Evolutionary conservation across 1,284 basidiomycete genomes (phyloP).

Genomic region (Porodaedalea pini): DNA sequence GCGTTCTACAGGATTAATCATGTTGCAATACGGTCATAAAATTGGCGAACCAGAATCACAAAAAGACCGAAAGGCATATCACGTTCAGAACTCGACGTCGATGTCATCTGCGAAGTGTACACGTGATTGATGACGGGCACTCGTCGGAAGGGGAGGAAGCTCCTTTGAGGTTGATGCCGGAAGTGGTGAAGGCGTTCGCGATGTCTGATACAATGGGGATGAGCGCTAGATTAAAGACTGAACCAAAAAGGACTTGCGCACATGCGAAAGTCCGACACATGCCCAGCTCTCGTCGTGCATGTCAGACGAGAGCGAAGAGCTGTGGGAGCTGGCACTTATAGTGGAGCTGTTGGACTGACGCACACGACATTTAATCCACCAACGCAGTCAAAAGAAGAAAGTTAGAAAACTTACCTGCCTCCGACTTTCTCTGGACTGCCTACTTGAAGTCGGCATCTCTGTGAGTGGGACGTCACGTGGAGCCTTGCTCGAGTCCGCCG

Average conservation of each 20-base stretch:
- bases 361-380: background rate
- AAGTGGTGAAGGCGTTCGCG: background rate
- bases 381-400: background rate
- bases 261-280: background rate
- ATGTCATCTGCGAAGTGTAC: constrained; percentile 14
- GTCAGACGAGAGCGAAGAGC: background rate
- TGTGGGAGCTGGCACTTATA: constrained; percentile 1
- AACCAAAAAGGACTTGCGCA: background rate
- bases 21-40: no score
- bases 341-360: constrained; percentile 10
- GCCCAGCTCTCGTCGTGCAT: background rate
- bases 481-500: constrained; percentile 4
- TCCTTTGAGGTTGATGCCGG: background rate
- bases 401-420: constrained; percentile 3
- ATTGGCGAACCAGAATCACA: no score
- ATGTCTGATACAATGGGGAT: background rate
- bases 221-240: background rate
- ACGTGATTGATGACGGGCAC: constrained; percentile 3
- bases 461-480: constrained; percentile 15
- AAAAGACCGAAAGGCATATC: no score
- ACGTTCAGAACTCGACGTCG: background rate
- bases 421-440: constrained; percentile 3
- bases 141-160: constrained; percentile 12
- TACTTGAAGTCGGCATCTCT: constrained; percentile 10
- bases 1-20: background rate